A percentile compares a stretch with the other conserved stretches of the same genome.
Conservation (phyloP, 1,139 yeast species). For the Yamadazyma siamensis region DNA sequence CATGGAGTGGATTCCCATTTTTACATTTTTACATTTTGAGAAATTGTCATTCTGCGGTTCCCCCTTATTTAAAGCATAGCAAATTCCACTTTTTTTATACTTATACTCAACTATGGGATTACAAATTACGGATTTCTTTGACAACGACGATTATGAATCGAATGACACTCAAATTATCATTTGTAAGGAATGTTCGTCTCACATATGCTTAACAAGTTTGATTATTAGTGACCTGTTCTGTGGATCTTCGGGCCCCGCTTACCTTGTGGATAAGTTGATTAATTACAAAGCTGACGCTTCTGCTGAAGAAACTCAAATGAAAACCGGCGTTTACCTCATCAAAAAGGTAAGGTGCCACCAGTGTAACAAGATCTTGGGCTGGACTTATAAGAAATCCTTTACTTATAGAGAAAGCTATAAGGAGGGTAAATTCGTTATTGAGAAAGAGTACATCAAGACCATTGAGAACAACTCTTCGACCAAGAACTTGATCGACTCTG, state of each 20-base stretch:
- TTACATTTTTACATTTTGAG: no score
- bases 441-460: slow-evolving; percentile 30
- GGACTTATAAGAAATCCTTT: slow-evolving; percentile 71
- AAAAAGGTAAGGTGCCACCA: slow-evolving; percentile 64
- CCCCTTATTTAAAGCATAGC: no score
- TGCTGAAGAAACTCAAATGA: slow-evolving; percentile 48
- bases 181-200: slow-evolving; percentile 51
- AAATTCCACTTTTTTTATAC: no score
- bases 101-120: slow-evolving; percentile 39
- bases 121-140: slow-evolving; percentile 37
- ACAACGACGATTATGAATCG: slow-evolving; percentile 30
- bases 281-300: slow-evolving; percentile 34
- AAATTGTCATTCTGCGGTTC: no score
- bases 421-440: slow-evolving; percentile 77
- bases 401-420: slow-evolving; percentile 60
- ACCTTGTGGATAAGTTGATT: slow-evolving; percentile 46
- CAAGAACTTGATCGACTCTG: slow-evolving; percentile 25
- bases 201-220: slow-evolving; percentile 45
- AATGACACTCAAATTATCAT: slow-evolving; percentile 42
- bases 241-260: slow-evolving; percentile 54
- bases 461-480: slow-evolving; percentile 27
- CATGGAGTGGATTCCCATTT: no score
- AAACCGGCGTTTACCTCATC: slow-evolving; percentile 68
- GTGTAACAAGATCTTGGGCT: slow-evolving; percentile 63
- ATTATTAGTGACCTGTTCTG: slow-evolving; percentile 49